Evolutionary conservation across 257 asterid species (phyloP).

Genomic region (Fraxinus excelsior): DNA sequence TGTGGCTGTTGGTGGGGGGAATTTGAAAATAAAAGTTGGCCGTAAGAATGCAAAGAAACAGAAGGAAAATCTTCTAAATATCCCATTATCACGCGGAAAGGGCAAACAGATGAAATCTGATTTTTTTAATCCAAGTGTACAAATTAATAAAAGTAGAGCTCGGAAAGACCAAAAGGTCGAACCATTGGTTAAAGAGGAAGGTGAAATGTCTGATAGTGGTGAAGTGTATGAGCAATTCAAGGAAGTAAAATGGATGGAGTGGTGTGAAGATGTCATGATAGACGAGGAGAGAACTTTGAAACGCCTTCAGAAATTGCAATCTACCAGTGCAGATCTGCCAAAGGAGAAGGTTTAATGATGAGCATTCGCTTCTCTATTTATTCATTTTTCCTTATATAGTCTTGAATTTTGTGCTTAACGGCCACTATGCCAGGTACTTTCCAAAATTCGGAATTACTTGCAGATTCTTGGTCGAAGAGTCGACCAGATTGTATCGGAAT

Average conservation of each 20-base stretch:
- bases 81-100: conserved; percentile 44
- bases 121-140: conserved; percentile 46
- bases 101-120: conserved; percentile 59
- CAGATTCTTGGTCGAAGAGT: conserved; percentile 94
- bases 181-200: conserved; percentile 94
- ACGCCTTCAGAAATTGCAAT: conserved; percentile 87
- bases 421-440: conserved; percentile 65
- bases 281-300: conserved; percentile 82
- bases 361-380: conserved; percentile 15
- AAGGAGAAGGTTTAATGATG: conserved; percentile 71
- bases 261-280: conserved; percentile 96
- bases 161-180: conserved; percentile 67
- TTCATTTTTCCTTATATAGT: conserved; percentile 10
- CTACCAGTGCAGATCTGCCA: conserved; percentile 85
- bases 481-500: conserved; percentile 76
- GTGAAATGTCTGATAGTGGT: conserved; percentile 95
- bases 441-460: conserved; percentile 82
- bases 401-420: conserved; percentile 18
- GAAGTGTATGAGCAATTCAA: conserved; percentile 95
- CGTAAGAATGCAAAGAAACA: conserved; percentile 74
- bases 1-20: conserved; percentile 75
- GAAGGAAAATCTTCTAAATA: conserved; percentile 46
- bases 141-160: conserved; percentile 50
- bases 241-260: conserved; percentile 98
- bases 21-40: conserved; percentile 49